Base-by-base conservation (phyloP, 352 stramenopile species). In the Globisporangium emineosum region DNA sequence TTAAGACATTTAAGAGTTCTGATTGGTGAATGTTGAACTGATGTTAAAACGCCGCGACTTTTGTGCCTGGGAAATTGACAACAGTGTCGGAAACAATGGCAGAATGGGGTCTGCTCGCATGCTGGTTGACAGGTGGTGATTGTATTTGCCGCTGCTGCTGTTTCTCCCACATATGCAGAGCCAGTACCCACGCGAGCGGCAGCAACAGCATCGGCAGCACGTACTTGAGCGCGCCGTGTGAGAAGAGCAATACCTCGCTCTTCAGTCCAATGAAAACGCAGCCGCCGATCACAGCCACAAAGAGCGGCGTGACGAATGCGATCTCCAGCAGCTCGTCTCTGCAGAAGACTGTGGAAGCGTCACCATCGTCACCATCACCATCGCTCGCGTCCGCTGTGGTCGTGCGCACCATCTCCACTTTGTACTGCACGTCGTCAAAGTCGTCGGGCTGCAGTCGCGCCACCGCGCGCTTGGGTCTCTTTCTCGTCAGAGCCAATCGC, bases 341-440 rank as follows among this genome's bases (percentile, higher is more conserved):
- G 30, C 67, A 59, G 27, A 50, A 42, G 3, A 58, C 23, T 10
- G 43, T n/a, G 13, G 2, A n/a, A n/a, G n/a, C n/a, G n/a, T n/a
- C n/a, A n/a, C n/a, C 15, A 8, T 53, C 62, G 50, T 35, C 9
- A 30, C 50, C 47, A 49, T 69, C 30, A 13, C 60, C 43, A n/a
- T 29, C 30, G 45, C 51, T 43, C 56, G 59, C 57, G 19, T 66
- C 67, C 19, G 51, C 56, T 12, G 40, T 65, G 15, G 50, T 13
- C 17, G 85, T 45, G 10, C 70, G 77, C 40, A 87, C 76, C 23
- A 81, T 70, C 67, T 90, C 80, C 32, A 86, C 72, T 65, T 73
- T 80, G 73, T 91, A 88, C 42, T 78, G 70, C 47, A 87, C 71
- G 63, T 82, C 77, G 53, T 86, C 73, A 64, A 91, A 89, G 64